These are phyloP conservation scores for Eucalyptus grandis DNA, from an alignment of 345 rosid species.

Conservation along the genomic window DNA sequence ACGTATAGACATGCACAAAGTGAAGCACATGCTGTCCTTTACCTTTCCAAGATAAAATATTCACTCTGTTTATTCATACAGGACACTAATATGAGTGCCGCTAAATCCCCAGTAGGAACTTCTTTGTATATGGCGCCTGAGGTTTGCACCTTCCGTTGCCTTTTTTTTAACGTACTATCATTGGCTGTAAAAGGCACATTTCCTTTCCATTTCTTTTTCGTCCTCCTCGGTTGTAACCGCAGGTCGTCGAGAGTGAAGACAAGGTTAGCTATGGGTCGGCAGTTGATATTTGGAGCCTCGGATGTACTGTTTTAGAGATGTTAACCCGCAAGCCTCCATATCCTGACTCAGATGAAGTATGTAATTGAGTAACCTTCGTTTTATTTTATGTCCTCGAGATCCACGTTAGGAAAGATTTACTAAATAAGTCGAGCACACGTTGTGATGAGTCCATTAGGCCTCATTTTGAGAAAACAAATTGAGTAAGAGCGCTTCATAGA, in stretches of 20 bases:
- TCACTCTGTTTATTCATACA: fast-evolving
- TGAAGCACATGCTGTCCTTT: background rate
- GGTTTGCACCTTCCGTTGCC: too few relatives aligned
- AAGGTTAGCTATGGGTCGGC: constrained; percentile 47
- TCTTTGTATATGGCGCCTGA: fast-evolving
- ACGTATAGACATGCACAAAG: background rate
- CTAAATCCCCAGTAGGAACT: too few relatives aligned
- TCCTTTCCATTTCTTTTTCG: fast-evolving
- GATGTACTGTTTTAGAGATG: constrained; percentile 84
- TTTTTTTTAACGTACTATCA: too few relatives aligned
- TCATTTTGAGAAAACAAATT: background rate
- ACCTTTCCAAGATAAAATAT: fast-evolving
- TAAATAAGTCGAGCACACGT: fast-evolving
- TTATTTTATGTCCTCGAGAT: fast-evolving
- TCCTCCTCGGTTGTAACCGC: background rate
- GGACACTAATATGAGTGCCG: fast-evolving
- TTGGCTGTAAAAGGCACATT: too few relatives aligned
- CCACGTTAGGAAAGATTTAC: fast-evolving
- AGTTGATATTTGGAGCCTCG: constrained; percentile 89
- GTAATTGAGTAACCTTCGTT: background rate
- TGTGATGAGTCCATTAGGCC: background rate
- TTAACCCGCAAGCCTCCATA: constrained; percentile 50
- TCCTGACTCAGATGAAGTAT: constrained; percentile 28
- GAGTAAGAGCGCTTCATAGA: fast-evolving
- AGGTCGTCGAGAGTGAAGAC: constrained; percentile 37